These are phyloP conservation scores for Myxozyma melibiosi DNA, from an alignment of 805 yeast genomes.

Conservation along the genomic window DNA sequence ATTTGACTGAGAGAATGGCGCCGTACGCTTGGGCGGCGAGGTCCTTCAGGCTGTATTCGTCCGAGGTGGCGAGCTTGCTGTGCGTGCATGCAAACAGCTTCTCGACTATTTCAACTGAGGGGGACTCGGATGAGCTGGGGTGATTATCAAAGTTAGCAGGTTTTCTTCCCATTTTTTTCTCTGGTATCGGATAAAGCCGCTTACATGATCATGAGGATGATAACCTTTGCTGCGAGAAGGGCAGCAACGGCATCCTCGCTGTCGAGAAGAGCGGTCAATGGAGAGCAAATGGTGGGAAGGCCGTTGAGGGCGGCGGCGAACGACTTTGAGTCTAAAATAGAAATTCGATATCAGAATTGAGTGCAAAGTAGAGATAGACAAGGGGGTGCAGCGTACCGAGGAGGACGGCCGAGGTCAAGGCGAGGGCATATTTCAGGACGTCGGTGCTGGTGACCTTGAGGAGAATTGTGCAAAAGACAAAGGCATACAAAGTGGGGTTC, in stretches of 20 bases:
- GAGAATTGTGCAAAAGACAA: conserved; percentile 46
- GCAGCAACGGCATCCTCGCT: conserved; percentile 60
- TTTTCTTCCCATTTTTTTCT: neutral
- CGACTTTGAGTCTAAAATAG: conserved; percentile 3
- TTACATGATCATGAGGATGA: conserved; percentile 53
- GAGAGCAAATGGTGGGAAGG: conserved; percentile 13
- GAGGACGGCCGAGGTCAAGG: conserved; percentile 60
- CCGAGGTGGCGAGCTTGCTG: conserved; percentile 41
- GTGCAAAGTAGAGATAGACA: neutral
- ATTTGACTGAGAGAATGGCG: conserved; percentile 58
- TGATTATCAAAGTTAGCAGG: conserved; percentile 4
- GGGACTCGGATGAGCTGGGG: conserved; percentile 33
- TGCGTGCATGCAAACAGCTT: conserved; percentile 42
- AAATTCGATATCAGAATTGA: neutral
- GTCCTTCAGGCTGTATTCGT: conserved; percentile 56
- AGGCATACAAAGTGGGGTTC: conserved; percentile 20
- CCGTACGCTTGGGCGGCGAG: conserved; percentile 66
- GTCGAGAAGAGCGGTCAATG: conserved; percentile 48
- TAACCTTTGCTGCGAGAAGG: conserved; percentile 57
- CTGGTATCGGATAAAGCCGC: conserved; percentile 1
- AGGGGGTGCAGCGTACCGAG: conserved; percentile 15
- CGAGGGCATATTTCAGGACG: conserved; percentile 64
- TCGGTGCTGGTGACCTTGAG: conserved; percentile 60
- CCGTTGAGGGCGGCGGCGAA: conserved; percentile 12
- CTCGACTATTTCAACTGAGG: conserved; percentile 45